Conservation (phyloP, 768 basidiomycete species). For the Dioszegia crocea region DNA sequence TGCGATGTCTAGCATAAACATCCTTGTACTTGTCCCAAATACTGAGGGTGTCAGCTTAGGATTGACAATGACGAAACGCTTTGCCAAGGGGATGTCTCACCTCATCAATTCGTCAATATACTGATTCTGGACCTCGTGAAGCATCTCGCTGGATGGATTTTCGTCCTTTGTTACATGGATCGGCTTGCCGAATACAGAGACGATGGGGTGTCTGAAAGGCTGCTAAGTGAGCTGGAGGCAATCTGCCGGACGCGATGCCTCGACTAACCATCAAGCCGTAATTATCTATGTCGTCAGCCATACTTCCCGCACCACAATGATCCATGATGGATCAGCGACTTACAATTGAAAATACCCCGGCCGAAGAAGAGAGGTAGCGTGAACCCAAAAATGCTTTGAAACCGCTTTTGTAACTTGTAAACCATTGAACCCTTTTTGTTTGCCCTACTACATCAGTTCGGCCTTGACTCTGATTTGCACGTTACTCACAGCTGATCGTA, state of each 20-base stretch:
- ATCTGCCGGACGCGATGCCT: neutral
- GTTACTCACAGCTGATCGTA: slow-evolving; percentile 90
- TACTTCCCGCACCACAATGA: neutral
- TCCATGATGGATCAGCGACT: slow-evolving; percentile 34
- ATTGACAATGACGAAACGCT: neutral
- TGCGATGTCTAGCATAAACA: slow-evolving; percentile 77
- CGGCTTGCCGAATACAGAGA: slow-evolving; percentile 92
- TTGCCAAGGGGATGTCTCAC: slow-evolving; percentile 53
- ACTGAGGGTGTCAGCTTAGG: slow-evolving; percentile 51
- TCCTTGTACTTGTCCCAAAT: slow-evolving; percentile 98
- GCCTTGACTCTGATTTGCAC: neutral
- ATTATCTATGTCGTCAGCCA: slow-evolving; percentile 62
- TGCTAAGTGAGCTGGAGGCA: slow-evolving; percentile 11
- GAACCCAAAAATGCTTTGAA: slow-evolving; percentile 89
- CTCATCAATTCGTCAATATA: slow-evolving; percentile 91
- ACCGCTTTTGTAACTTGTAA: slow-evolving; percentile 79
- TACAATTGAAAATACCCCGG: slow-evolving; percentile 84
- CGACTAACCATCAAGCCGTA: slow-evolving; percentile 66
- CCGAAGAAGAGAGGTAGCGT: slow-evolving; percentile 97
- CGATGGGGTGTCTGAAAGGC: slow-evolving; percentile 91
- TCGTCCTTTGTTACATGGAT: slow-evolving; percentile 72
- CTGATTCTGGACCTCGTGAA: slow-evolving; percentile 69
- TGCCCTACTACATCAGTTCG: slow-evolving; percentile 43
- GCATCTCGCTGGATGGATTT: slow-evolving; percentile 74
- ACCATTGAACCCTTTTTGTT: slow-evolving; percentile 88